Base-by-base conservation (phyloP, 1,284 basidiomycete species). In the Fomitopsis pinicola region DNA sequence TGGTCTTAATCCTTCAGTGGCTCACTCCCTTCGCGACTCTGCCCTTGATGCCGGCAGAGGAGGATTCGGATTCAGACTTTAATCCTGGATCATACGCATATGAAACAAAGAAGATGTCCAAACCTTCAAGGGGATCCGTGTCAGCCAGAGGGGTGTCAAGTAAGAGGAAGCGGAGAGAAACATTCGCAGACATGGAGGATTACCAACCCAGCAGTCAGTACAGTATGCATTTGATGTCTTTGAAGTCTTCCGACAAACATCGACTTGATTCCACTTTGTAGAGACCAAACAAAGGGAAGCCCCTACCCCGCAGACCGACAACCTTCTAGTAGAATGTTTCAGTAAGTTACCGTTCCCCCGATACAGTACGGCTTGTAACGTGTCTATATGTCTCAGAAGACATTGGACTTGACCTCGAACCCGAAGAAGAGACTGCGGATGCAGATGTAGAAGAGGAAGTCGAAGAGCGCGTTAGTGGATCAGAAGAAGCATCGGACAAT, bases 11-110 rank as follows among this genome's bases (percentile, higher is more conserved):
- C 3, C 1, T 40, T 35, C 4, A 44, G 42, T 19, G n/a, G 5
- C 14, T 42, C 12, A 42, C 42, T 28, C 44, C 9, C 5, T 22
- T 52, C 22, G 22, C 22, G 22, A 22, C 22, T 22, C 22, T 22
- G 22, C 22, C 22, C 22, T 14, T 5, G 14, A 30, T 7, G 2
- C 28, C 7, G 7, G 14, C 48, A 70, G 68, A 67, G 15, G 52
- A 54, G 15, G 68, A 70, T 56, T 67, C 67, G 0, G 68, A 70
- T 56, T 63, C 68, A 0, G 68, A 70, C 44, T 70, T 70, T 35
- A 70, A 68, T 48, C 68, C 68, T 3, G 63, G 67, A 1, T 26
- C 61, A 3, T 69, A 42, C 38, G 42, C 58, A 1, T 60, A 62
- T 26, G 59, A 63, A n/a, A 45, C 48, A 0, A 62, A 63, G 45